These are phyloP conservation scores for Podila horticola DNA, from an alignment of 192 early-diverging fungal genomes.

Conservation along the genomic window DNA sequence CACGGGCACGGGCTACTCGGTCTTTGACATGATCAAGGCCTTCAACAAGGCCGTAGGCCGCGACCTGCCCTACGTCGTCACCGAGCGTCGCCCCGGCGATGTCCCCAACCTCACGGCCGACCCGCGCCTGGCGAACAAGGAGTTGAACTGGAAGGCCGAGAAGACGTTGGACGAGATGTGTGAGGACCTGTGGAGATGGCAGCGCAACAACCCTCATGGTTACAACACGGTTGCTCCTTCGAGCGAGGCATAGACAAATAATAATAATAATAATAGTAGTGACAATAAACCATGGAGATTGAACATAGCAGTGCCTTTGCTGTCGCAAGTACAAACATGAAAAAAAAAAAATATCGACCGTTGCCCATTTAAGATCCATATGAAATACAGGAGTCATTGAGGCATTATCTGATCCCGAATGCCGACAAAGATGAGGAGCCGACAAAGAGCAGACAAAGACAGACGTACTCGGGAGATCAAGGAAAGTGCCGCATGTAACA, in stretches of 20 bases:
- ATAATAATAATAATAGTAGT: too few relatives aligned
- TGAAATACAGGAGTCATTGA: too few relatives aligned
- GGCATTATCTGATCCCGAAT: too few relatives aligned
- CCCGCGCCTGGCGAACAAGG: conserved; percentile 58
- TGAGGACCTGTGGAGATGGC: conserved; percentile 68
- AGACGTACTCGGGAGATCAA: too few relatives aligned
- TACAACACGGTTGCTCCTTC: conserved; percentile 26
- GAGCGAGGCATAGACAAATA: not conserved
- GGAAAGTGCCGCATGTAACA: too few relatives aligned
- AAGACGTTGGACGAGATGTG: conserved; percentile 67
- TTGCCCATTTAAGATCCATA: too few relatives aligned
- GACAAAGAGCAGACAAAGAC: too few relatives aligned
- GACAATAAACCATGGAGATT: not conserved
- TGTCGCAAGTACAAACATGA: not conserved
- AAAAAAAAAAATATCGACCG: too few relatives aligned
- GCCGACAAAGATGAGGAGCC: too few relatives aligned
- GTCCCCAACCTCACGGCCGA: conserved; percentile 63
- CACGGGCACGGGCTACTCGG: conserved; percentile 91
- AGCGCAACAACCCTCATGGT: conserved; percentile 60
- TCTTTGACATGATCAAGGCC: conserved; percentile 90
- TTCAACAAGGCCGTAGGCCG: conserved; percentile 82
- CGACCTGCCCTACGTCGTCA: conserved; percentile 80
- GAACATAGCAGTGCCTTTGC: not conserved
- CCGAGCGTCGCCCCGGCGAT: conserved; percentile 60
- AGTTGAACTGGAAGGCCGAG: conserved; percentile 62